Conservation (phyloP, 352 stramenopile species). For the Pythium sp. region DNA sequence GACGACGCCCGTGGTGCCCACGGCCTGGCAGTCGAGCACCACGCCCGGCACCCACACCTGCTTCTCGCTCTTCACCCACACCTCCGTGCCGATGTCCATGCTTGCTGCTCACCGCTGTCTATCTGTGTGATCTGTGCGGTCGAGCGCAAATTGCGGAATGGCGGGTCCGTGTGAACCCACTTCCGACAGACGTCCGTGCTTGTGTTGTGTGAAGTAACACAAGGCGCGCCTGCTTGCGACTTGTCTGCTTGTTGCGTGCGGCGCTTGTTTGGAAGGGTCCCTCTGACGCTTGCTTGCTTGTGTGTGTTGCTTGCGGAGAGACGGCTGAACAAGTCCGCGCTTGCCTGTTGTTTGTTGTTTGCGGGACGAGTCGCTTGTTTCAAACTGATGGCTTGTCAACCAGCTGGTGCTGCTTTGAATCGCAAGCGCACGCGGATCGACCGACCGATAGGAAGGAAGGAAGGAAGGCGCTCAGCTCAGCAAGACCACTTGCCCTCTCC, state of each 20-base stretch:
- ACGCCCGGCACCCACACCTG: conserved; percentile 65
- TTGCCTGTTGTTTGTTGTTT: conserved; percentile 1
- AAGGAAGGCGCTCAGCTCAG: not conserved
- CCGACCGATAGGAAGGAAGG: not conserved
- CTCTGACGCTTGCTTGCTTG: conserved; percentile 1
- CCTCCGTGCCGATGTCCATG: conserved; percentile 83
- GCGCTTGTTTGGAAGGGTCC: conserved; percentile 10
- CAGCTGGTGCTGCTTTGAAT: not conserved
- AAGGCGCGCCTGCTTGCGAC: not conserved
- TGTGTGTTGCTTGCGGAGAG: not conserved
- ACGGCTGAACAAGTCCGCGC: not conserved
- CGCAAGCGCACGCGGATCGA: not conserved
- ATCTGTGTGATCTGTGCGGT: not conserved
- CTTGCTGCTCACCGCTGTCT: not conserved
- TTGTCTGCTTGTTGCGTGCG: not conserved
- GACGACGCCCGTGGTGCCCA: conserved; percentile 32
- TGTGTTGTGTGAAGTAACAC: conserved; percentile 8
- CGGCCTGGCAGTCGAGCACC: conserved; percentile 65
- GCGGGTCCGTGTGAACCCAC: not conserved
- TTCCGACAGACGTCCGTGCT: not conserved
- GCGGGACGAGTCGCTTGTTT: not conserved
- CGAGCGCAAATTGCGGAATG: not conserved
- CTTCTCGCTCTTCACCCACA: conserved; percentile 73
- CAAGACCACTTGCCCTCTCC: not conserved
- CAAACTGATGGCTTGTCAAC: conserved; percentile 2